Evolutionary conservation across 305 asterid species (phyloP).

Genomic region (Solanum hybrid): DNA sequence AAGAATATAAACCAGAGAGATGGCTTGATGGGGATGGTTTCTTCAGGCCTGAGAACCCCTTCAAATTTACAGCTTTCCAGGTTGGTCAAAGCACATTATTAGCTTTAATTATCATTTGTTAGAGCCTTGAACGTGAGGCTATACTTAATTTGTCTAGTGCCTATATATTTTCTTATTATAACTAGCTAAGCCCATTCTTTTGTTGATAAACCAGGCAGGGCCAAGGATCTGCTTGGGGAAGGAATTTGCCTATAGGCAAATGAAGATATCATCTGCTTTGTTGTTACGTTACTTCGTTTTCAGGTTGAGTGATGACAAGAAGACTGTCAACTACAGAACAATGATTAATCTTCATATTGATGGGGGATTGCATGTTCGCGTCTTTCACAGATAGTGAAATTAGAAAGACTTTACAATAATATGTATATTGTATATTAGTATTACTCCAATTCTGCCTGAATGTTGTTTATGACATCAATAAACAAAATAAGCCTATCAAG

Average conservation of each 20-base stretch:
- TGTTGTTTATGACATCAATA: not conserved
- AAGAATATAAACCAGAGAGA: conserved; percentile 57
- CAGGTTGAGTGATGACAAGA: conserved; percentile 6
- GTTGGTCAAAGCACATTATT: not conserved
- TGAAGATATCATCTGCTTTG: conserved; percentile 14
- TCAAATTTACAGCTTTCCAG: conserved; percentile 73
- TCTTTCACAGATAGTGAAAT: not conserved
- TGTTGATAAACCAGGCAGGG: conserved; percentile 10
- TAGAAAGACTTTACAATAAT: not conserved
- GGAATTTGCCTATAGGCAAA: conserved; percentile 16
- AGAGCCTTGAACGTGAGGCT: not conserved
- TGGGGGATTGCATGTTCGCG: conserved; percentile 5
- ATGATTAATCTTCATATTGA: conserved; percentile 10
- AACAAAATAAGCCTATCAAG: not conserved
- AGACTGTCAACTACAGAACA: conserved; percentile 6
- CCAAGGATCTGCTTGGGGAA: conserved; percentile 12
- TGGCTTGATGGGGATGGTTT: conserved; percentile 56
- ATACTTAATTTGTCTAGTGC: not conserved
- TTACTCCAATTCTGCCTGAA: not conserved
- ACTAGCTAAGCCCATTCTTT: not conserved
- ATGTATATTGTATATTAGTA: not conserved
- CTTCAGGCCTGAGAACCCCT: conserved; percentile 51
- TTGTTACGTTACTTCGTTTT: not conserved
- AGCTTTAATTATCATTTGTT: not conserved
- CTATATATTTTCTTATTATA: not conserved